A percentile compares a stretch with the other conserved stretches of the same genome.
Conservation (phyloP, 2,329 filamentous ascomycete species). For the Exserohilum turcica region DNA sequence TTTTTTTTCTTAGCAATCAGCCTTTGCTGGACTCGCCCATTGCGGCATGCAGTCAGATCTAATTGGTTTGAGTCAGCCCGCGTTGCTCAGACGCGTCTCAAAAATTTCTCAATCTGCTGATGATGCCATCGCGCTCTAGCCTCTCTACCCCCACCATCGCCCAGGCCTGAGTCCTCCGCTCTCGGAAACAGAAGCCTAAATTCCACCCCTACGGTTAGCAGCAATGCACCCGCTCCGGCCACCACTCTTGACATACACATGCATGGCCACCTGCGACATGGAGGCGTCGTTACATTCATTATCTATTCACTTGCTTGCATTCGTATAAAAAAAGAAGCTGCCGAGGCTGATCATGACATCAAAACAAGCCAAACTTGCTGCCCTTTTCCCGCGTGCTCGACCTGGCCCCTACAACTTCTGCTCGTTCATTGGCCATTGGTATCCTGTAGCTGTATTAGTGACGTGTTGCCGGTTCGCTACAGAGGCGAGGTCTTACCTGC, state of each 20-base stretch:
- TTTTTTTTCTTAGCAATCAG: constrained; percentile 4
- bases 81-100: constrained; percentile 16
- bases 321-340: neutral
- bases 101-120: constrained; percentile 40
- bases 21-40: constrained; percentile 12
- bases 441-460: constrained; percentile 37
- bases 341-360: constrained; percentile 7
- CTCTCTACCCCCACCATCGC: constrained; percentile 24
- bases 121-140: constrained; percentile 42
- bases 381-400: constrained; percentile 20
- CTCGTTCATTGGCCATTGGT: constrained; percentile 49
- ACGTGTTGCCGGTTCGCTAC: constrained; percentile 3
- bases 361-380: constrained; percentile 14
- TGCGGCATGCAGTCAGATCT: constrained; percentile 16
- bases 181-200: constrained; percentile 13
- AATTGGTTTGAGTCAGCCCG: constrained; percentile 23
- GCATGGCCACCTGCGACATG: neutral
- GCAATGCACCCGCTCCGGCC: neutral
- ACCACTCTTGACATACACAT: constrained; percentile 2
- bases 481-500: constrained; percentile 61
- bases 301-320: constrained; percentile 17
- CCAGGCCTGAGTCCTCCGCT: constrained; percentile 10
- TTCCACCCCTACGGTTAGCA: neutral
- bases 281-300: constrained; percentile 23
- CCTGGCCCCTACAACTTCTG: constrained; percentile 41